Evolutionary conservation across 257 asterid species (phyloP), one percentile per base, ranked within the genome.

Genomic region (Orobanche coerulescens): DNA sequence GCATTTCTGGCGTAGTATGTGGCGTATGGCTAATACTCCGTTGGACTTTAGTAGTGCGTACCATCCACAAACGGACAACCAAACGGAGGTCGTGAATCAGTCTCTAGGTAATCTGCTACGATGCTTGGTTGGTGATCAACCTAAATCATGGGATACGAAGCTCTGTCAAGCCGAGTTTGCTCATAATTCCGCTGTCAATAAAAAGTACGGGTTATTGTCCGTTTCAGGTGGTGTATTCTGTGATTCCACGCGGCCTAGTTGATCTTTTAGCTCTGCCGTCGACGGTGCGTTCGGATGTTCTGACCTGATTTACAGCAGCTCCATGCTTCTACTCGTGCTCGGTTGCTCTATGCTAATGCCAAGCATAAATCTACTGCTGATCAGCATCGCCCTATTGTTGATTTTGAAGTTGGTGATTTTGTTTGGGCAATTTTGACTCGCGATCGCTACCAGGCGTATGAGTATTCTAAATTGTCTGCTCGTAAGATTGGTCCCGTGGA

Each of bases 131-230:
- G 31, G 31, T 26, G 31, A 26, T 5, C 2, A 26, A 1, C 5
- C 5, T 1, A 28, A n/a, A 1, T 19, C 52, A 0, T 72, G 63
- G 69, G 68, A 72, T 33, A 0, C 13, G 58, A 31, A 15, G 61
- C 60, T 6, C 36, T 59, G 31, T 26, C 31, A 26, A 26, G 31
- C 31, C 5, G 31, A 26, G 5, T 26, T 26, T 5, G 31, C 31
- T 1, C 54, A 42, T 4, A 51, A 66, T 30, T 24, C 23, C 1
- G 12, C 59, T 0, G 6, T 48, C 1, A 65, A 51, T n/a, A 51
- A 37, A 0, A 64, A n/a, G 63, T 14, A 71, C 50, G 0, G 50
- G 72, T 0, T 33, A 13, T 6, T 43, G 53, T 11, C 71, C 66
- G 0, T 63, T 64, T 19, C 43, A 26, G 31, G 5, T 26, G 3